Conservation (phyloP, 2,329 filamentous ascomycete genomes). For the Ophidiomyces ophidiicola region DNA sequence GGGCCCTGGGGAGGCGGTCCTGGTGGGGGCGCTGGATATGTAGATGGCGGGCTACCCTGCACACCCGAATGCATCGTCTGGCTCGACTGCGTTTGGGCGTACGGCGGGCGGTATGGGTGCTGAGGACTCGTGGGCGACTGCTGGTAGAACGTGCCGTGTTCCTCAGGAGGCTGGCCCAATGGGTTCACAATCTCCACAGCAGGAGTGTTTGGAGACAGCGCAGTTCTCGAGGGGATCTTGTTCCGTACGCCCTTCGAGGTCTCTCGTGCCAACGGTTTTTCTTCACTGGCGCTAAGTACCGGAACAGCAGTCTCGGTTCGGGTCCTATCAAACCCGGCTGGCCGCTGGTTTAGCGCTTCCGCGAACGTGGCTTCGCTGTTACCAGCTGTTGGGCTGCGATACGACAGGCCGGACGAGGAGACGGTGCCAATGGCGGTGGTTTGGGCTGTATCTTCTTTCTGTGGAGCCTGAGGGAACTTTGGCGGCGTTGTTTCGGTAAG, state of each 20-base stretch:
- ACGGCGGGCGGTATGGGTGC: slow-evolving; percentile 1
- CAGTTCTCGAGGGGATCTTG: not conserved
- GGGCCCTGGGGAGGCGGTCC: not conserved
- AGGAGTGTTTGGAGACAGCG: slow-evolving; percentile 12
- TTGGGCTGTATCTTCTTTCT: slow-evolving; percentile 16
- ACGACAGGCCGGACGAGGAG: slow-evolving; percentile 21
- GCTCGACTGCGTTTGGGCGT: not conserved
- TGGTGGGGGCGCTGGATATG: too few species aligned
- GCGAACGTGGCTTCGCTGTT: slow-evolving; percentile 26
- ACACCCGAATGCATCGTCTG: slow-evolving; percentile 1
- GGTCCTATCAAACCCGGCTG: slow-evolving; percentile 23
- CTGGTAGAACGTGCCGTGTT: not conserved
- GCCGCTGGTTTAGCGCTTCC: slow-evolving; percentile 25
- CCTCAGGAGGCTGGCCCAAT: too few species aligned
- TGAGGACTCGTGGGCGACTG: not conserved
- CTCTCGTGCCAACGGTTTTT: slow-evolving; percentile 25
- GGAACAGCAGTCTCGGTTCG: slow-evolving; percentile 21
- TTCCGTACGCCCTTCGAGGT: slow-evolving; percentile 30
- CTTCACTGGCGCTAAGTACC: slow-evolving; percentile 21
- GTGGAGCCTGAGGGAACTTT: not conserved
- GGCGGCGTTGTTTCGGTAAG: slow-evolving; percentile 19
- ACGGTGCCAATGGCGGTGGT: slow-evolving; percentile 25
- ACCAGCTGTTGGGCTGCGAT: slow-evolving; percentile 21
- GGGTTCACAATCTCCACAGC: slow-evolving; percentile 13
- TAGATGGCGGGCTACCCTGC: too few species aligned